These are phyloP conservation scores for Xylariaceae sp. DNA, from an alignment of 2,329 filamentous ascomycete species.

Conservation along the genomic window DNA sequence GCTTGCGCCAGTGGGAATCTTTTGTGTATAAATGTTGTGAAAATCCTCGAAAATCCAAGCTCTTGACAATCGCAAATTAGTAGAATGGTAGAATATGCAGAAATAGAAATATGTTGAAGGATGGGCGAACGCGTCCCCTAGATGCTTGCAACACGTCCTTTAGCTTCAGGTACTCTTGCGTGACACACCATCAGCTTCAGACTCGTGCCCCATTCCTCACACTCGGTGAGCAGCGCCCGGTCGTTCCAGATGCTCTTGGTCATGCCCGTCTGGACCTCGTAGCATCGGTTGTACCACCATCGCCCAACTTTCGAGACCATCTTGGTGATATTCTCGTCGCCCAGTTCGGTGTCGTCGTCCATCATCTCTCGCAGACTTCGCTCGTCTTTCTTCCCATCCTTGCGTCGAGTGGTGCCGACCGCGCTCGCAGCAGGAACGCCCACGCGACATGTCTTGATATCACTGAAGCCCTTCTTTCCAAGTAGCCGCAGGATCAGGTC, in stretches of 20 bases:
- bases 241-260: conserved; percentile 72
- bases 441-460: conserved; percentile 70
- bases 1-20: conserved; percentile 18
- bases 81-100: neutral
- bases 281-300: conserved; percentile 96
- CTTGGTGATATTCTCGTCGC: conserved; percentile 82
- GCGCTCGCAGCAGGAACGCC: conserved; percentile 66
- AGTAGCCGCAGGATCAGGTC: conserved; percentile 62
- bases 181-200: conserved; percentile 90
- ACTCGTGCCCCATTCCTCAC: conserved; percentile 78
- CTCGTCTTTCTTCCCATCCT: conserved; percentile 39
- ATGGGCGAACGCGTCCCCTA: too few relatives aligned
- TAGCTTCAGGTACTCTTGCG: conserved; percentile 68
- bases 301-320: conserved; percentile 88
- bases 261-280: conserved; percentile 61
- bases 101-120: conserved; percentile 3
- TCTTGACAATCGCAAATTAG: neutral
- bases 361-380: conserved; percentile 66
- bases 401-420: conserved; percentile 29
- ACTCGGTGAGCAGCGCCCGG: conserved; percentile 69
- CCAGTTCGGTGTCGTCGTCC: conserved; percentile 60
- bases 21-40: neutral
- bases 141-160: conserved; percentile 42
- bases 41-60: conserved; percentile 14
- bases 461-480: conserved; percentile 62